Evolutionary conservation across 176 grass and related monocot genomes (phyloP).

Genomic region (Carex kokanica): DNA sequence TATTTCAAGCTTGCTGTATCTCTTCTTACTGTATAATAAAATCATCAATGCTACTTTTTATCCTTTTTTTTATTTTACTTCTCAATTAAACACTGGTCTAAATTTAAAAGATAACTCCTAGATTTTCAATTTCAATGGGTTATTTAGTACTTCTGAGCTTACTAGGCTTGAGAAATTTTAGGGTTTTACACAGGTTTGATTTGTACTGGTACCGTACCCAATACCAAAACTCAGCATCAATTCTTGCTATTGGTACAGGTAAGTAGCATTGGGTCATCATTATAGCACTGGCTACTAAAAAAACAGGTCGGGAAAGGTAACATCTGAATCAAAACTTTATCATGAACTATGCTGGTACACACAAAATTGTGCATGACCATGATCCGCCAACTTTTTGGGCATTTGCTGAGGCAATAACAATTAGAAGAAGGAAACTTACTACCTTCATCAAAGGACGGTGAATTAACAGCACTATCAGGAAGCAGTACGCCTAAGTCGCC

Average conservation of each 20-base stretch:
- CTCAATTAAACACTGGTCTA: not conserved
- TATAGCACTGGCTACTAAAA: not conserved
- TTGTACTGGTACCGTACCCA: not conserved
- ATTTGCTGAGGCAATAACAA: not conserved
- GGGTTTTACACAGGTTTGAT: not conserved
- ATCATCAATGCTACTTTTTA: not conserved
- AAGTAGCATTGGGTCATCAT: not conserved
- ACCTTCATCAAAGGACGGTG: conserved; percentile 32
- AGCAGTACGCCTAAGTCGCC: conserved; percentile 25
- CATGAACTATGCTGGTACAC: not conserved
- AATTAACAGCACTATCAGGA: conserved; percentile 22
- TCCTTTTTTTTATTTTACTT: not conserved
- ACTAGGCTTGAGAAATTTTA: not conserved
- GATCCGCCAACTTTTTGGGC: not conserved
- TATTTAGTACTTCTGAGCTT: not conserved
- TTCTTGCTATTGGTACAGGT: not conserved
- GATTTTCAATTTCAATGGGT: not conserved
- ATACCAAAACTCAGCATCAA: not conserved
- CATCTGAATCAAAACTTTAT: not conserved
- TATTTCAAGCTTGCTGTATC: conserved; percentile 6
- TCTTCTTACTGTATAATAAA: not conserved
- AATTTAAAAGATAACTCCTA: not conserved
- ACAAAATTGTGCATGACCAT: not conserved
- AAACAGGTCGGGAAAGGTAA: not conserved
- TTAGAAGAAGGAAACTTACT: not conserved